These are phyloP conservation scores for Arctostaphylos glauca DNA, from an alignment of 148 eudicot species.

Conservation along the genomic window DNA sequence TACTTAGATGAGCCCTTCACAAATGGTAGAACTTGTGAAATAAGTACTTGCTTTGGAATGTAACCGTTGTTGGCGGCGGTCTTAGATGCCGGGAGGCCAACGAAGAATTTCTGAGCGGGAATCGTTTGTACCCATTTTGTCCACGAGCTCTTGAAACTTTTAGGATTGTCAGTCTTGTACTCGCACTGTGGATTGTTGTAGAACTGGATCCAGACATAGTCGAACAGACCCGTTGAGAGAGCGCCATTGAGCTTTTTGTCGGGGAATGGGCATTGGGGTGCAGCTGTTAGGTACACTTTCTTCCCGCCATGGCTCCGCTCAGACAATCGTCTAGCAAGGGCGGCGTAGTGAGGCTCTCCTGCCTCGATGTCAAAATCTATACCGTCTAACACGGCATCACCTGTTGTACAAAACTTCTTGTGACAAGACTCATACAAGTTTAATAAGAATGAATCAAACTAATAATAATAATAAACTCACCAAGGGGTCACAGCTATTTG, in stretches of 20 bases:
- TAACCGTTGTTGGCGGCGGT: conserved; percentile 25
- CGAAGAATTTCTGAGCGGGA: conserved; percentile 15
- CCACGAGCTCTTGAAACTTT: conserved; percentile 20
- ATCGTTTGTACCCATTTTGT: conserved; percentile 16
- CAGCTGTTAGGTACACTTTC: conserved; percentile 27
- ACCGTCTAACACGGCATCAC: conserved; percentile 35
- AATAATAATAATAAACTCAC: background rate
- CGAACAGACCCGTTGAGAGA: conserved; percentile 17
- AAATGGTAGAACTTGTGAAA: conserved; percentile 22
- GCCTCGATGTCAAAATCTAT: conserved; percentile 29
- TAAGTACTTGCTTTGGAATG: conserved; percentile 22
- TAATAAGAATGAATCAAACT: conserved; percentile 18
- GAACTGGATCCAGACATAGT: conserved; percentile 29
- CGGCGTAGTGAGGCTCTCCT: conserved; percentile 15
- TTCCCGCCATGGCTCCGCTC: background rate
- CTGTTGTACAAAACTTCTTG: conserved; percentile 49
- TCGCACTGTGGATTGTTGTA: conserved; percentile 29
- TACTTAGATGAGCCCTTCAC: conserved; percentile 23
- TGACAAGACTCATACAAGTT: conserved; percentile 20
- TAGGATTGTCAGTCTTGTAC: conserved; percentile 21
- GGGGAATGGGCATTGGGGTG: conserved; percentile 33
- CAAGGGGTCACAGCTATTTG: background rate
- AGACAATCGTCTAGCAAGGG: conserved; percentile 11
- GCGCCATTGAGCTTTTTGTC: conserved; percentile 20
- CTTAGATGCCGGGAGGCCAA: conserved; percentile 27